Percentiles rank a stretch among this genome's conserved stretches.
Evolutionary conservation across 495 filamentous ascomycete genomes (phyloP).

Genomic region (Umbilicaria muhlenbergii): DNA sequence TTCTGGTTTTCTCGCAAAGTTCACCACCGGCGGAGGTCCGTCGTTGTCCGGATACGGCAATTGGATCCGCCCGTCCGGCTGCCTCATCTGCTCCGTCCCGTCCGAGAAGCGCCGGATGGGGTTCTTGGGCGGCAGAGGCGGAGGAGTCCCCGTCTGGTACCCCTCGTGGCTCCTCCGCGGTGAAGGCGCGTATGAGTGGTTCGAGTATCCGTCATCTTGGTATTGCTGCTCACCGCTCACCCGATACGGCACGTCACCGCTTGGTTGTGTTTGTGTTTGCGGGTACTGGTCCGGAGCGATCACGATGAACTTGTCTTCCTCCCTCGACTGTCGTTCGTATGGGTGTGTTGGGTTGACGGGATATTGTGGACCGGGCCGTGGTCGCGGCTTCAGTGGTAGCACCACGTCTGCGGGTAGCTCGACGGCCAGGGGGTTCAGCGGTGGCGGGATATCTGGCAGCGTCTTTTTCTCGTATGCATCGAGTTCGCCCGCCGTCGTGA

Average conservation of each 20-base stretch:
- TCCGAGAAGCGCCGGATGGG: slow-evolving; percentile 35
- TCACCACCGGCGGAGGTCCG: slow-evolving; percentile 68
- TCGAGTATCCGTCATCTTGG: slow-evolving; percentile 12
- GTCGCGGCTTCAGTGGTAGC: slow-evolving; percentile 20
- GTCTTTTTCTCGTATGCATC: slow-evolving; percentile 1
- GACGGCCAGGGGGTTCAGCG: slow-evolving; percentile 34
- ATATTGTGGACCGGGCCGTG: slow-evolving; percentile 12
- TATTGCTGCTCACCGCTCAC: slow-evolving; percentile 21
- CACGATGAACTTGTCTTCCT: slow-evolving; percentile 46
- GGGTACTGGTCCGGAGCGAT: slow-evolving; percentile 40
- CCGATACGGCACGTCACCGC: slow-evolving; percentile 22
- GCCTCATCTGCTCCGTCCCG: slow-evolving; percentile 11
- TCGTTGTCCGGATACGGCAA: slow-evolving; percentile 71
- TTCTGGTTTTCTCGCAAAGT: slow-evolving; percentile 73
- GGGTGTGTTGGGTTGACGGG: slow-evolving; percentile 10
- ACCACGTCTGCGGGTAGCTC: slow-evolving; percentile 50
- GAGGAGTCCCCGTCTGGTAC: slow-evolving; percentile 36
- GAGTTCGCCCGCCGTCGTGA: neutral
- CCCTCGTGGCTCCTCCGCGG: slow-evolving; percentile 31
- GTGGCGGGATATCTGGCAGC: slow-evolving; percentile 20
- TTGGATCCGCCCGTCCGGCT: slow-evolving; percentile 18
- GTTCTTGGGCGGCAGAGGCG: slow-evolving; percentile 75
- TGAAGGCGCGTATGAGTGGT: slow-evolving; percentile 21
- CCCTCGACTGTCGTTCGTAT: slow-evolving; percentile 13
- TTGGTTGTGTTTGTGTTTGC: too few species aligned